Conservation (phyloP, 176 grass and related monocot genomes). For the Areca catechu region DNA sequence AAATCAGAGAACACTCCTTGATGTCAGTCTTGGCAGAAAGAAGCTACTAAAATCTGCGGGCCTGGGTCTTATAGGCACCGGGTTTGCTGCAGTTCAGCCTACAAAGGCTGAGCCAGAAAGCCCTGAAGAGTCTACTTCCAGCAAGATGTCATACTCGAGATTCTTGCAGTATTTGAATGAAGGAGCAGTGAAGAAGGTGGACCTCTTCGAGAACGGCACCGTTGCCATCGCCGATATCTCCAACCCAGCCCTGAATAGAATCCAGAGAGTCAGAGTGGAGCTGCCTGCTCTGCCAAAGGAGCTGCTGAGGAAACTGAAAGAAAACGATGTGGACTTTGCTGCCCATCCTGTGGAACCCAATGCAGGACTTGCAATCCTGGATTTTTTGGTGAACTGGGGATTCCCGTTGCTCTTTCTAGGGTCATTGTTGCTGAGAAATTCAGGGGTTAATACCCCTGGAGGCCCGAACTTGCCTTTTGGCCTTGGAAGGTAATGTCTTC, state of each 20-base stretch:
- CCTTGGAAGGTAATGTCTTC: slow-evolving; percentile 24
- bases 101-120: slow-evolving; percentile 27
- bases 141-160: slow-evolving; percentile 58
- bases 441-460: slow-evolving; percentile 24
- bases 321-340: slow-evolving; percentile 58
- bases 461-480: slow-evolving; percentile 51
- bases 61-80: slow-evolving; percentile 23
- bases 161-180: slow-evolving; percentile 69
- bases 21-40: slow-evolving; percentile 27
- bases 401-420: slow-evolving; percentile 67
- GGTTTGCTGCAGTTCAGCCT: not conserved
- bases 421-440: slow-evolving; percentile 29
- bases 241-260: slow-evolving; percentile 28
- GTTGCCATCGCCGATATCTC: slow-evolving; percentile 58
- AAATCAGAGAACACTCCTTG: not conserved
- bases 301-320: slow-evolving; percentile 53
- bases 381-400: slow-evolving; percentile 38
- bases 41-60: slow-evolving; percentile 42
- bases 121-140: slow-evolving; percentile 40
- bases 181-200: slow-evolving; percentile 48
- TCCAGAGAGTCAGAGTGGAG: slow-evolving; percentile 64
- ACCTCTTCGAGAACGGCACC: slow-evolving; percentile 65
- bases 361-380: slow-evolving; percentile 33
- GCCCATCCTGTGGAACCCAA: slow-evolving; percentile 43
- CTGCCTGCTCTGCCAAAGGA: slow-evolving; percentile 43